Evolutionary conservation across 1,139 yeast species (phyloP), one percentile per base, ranked within the genome.

Genomic region (Eremothecium coryli): DNA sequence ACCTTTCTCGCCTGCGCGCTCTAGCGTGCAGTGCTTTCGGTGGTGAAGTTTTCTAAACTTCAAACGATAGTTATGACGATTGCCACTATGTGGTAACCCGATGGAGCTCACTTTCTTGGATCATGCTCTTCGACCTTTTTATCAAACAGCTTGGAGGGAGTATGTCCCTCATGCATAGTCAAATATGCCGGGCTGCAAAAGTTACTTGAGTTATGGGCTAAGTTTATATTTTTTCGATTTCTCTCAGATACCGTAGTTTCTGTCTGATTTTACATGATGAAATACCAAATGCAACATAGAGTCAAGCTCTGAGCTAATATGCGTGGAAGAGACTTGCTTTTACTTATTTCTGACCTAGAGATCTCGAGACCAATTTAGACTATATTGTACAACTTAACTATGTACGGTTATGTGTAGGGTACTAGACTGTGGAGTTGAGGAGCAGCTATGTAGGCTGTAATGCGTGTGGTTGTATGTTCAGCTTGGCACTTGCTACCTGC

Each of bases 61-160:
- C 68, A 74, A 71, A 78, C 80, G 74, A 80, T 66, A 80, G 93
- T 73, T 72, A 80, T 81, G 74, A 71, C 85, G 77, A 76, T 73
- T 78, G 77, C 56, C 47, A 23, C 10, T 39, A 39, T 18, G 49
- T 35, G 59, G 65, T 67, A 78, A 80, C 93, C 71, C 90, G 79
- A 81, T 81, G 93, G 90, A 80, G 93, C 93, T 81, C 78, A 81
- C n/a, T 79, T 54, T 54, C 79, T 75, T 67, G 73, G 60, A 55
- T 65, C 73, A 74, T 73, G 80, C 65, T 71, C 56, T 55, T 27
- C 59, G 49, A 66, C 70, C 64, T 71, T 44, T 46, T 48, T 50
- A 48, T 42, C 32, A 16, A 27, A 43, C 60, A 52, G 12, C 23
- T 22, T n/a, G 26, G 60, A 38, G 44, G 33, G 33, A 29, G 31